These are phyloP conservation scores for Fusarium nygamai DNA, from an alignment of 2,329 filamentous ascomycete species.

Conservation along the genomic window DNA sequence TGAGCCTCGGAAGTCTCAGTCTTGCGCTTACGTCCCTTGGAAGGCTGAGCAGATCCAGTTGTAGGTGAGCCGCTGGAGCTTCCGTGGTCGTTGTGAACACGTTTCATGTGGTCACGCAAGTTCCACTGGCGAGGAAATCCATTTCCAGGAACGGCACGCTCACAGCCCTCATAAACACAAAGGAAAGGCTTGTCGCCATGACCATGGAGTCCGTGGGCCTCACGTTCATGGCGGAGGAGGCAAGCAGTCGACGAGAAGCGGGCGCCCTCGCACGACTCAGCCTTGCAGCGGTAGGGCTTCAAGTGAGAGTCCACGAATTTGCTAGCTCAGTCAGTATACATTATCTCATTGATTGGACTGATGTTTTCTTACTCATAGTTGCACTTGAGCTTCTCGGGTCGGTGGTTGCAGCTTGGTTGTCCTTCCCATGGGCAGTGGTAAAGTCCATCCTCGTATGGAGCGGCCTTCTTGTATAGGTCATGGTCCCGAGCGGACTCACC, in stretches of 20 bases:
- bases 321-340: constrained; percentile 60
- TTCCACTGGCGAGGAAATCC: constrained; percentile 98
- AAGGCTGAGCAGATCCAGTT: constrained; percentile 44
- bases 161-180: constrained; percentile 88
- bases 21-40: constrained; percentile 69
- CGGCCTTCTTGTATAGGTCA: constrained; percentile 74
- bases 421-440: constrained; percentile 94
- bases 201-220: constrained; percentile 95
- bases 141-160: constrained; percentile 82
- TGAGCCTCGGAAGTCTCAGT: constrained; percentile 58
- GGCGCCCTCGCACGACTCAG: constrained; percentile 81
- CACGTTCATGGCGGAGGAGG: constrained; percentile 91
- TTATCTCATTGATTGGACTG: background rate
- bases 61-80: constrained; percentile 55
- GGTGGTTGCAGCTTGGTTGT: constrained; percentile 79
- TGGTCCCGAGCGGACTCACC: constrained; percentile 72
- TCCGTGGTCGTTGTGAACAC: constrained; percentile 78
- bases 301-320: constrained; percentile 98
- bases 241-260: constrained; percentile 96
- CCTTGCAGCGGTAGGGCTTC: constrained; percentile 96
- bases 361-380: constrained; percentile 87
- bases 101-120: constrained; percentile 95
- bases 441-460: constrained; percentile 75
- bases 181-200: constrained; percentile 93
- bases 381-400: constrained; percentile 96